Percentiles rank a stretch among this genome's conserved stretches.
phyloP scores from a whole-genome alignment of 148 eudicot species.

The Beta vulgaris region DNA sequence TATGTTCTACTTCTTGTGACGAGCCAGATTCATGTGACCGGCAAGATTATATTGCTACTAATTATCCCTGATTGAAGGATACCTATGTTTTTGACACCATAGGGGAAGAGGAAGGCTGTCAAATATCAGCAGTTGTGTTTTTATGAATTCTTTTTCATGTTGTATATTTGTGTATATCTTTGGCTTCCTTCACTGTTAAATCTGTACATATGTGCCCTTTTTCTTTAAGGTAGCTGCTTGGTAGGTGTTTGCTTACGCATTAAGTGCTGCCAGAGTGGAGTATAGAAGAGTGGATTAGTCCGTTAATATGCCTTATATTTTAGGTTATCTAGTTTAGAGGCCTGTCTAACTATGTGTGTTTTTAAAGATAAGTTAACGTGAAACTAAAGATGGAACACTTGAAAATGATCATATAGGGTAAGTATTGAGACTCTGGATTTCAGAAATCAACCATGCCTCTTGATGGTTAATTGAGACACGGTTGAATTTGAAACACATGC shows the following conservation, averaged over 20 bases:
- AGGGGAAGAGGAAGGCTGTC: neutral
- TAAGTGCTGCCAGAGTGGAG: neutral
- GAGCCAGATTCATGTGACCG: neutral
- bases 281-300: too few relatives aligned
- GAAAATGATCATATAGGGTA: neutral
- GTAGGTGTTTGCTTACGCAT: neutral
- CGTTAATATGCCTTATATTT: too few relatives aligned
- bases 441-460: neutral
- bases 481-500: constrained; percentile 2
- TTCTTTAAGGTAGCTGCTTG: too few relatives aligned
- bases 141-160: neutral
- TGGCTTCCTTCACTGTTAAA: too few relatives aligned
- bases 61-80: neutral
- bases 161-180: neutral
- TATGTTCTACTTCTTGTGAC: neutral
- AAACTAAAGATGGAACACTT: neutral
- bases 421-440: neutral
- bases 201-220: too few relatives aligned
- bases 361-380: neutral
- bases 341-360: neutral
- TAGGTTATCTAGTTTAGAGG: too few relatives aligned
- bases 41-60: neutral
- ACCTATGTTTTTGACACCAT: neutral
- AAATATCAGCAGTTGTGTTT: neutral
- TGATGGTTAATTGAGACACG: neutral